Conservation (phyloP, 176 grass and related monocot genomes). For the Alloteropsis semialata region DNA sequence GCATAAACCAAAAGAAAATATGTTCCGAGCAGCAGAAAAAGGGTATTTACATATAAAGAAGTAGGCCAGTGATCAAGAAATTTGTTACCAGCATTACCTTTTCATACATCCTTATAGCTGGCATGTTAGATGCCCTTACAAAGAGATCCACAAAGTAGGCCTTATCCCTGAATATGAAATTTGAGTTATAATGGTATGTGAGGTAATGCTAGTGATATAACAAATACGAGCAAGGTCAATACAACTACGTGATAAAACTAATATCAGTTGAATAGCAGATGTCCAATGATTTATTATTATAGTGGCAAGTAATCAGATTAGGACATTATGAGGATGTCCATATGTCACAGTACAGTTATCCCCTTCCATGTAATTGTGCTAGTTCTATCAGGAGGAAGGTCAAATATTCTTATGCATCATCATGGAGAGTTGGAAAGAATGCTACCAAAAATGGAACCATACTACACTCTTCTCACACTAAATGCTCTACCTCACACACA, state of each 20-base stretch:
- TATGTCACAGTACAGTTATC: background rate
- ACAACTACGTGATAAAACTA: background rate
- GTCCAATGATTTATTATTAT: background rate
- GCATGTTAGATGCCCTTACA: constrained; percentile 94
- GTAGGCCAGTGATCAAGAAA: background rate
- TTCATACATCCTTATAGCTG: constrained; percentile 98
- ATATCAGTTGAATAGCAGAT: background rate
- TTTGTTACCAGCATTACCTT: constrained; percentile 49
- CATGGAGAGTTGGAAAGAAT: background rate
- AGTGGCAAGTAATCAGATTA: background rate
- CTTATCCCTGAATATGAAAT: constrained; percentile 75
- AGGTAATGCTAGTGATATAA: background rate
- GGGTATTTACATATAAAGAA: background rate
- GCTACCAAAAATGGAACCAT: background rate
- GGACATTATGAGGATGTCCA: background rate
- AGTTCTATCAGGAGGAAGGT: background rate
- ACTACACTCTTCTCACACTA: background rate
- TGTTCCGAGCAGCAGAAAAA: background rate
- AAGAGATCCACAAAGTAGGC: constrained; percentile 99
- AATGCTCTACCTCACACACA: background rate
- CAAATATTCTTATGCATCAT: background rate
- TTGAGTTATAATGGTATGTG: background rate
- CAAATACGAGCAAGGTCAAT: background rate
- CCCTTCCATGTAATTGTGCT: background rate
- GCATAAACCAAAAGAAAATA: background rate